Evolutionary conservation across 805 yeast genomes (phyloP).

Genomic region (Candida saitoana): DNA sequence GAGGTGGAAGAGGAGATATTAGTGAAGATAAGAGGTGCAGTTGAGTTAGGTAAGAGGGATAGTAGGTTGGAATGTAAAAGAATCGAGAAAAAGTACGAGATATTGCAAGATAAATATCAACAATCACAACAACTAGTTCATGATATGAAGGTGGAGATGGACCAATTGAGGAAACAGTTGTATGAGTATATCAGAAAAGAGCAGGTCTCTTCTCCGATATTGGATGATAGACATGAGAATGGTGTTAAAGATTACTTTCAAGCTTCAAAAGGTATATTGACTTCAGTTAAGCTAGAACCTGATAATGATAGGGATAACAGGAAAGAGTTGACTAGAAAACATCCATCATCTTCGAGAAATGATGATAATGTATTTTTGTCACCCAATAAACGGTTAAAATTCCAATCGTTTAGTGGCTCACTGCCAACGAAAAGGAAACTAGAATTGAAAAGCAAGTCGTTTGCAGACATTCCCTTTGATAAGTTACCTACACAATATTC

Average conservation of each 20-base stretch:
- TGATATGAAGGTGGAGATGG: conserved; percentile 1
- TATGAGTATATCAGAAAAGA: background rate
- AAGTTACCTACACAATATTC: conserved; percentile 26
- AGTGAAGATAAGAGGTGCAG: background rate
- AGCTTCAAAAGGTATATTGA: background rate
- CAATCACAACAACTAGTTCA: background rate
- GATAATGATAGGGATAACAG: background rate
- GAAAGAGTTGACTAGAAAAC: background rate
- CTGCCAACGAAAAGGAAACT: conserved; percentile 2
- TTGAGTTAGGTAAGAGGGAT: background rate
- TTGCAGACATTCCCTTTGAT: conserved; percentile 13
- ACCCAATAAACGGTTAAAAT: background rate
- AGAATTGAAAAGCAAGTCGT: conserved; percentile 3
- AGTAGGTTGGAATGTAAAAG: background rate
- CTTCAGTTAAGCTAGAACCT: background rate
- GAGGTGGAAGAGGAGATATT: conserved; percentile 1
- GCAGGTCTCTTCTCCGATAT: conserved; percentile 2
- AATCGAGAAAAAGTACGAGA: conserved; percentile 1
- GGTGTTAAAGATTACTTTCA: background rate
- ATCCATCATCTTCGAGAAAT: background rate
- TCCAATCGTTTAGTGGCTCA: conserved; percentile 1
- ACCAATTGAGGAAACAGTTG: conserved; percentile 3
- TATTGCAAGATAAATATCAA: background rate
- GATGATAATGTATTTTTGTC: background rate
- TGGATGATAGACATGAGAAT: conserved; percentile 2